Evolutionary conservation across 2,329 filamentous ascomycete genomes (phyloP), one percentile per base, ranked within the genome.

Genomic region (Fragosphaeria purpurea): DNA sequence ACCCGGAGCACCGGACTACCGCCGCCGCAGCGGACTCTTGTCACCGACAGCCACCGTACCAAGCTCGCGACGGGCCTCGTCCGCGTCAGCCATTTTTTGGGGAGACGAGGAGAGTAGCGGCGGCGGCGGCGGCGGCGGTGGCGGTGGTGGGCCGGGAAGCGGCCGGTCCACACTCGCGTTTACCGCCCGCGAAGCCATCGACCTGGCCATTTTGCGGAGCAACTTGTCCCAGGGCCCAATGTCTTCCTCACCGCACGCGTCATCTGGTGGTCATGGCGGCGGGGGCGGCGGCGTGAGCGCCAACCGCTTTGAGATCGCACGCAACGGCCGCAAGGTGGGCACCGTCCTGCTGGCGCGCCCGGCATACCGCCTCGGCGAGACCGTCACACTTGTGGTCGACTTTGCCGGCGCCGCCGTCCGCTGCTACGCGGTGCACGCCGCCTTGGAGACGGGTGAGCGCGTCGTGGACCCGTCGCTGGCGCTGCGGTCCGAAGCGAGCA

Each of bases 301-400:
- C n/a, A 96, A 95, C 61, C 83, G 89, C 40, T 98, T 97, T 64
- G 90, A 95, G 63, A 97, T 98, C 63, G 85, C 91, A 10, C 85
- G 91, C 11, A 90, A 89, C 61, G 90, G 90, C n/a, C 83, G 83
- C 50, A 83, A 83, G n/a, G 90, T 98, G 10, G 91, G 87, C 3
- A 88, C 94, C 6, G 80, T 98, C 50, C 89, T 90, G 68, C 77
- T 98, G 35, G 86, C 90, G 5, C 82, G 93, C 8, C 88, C 93
- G 0, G 83, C 90, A 1, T 96, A 94, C 69, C 79, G 90, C 43
- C 74, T 98, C 1, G 93, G 93, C 52, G 93, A 98, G 66, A 83
- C 85, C 0, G 81, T 97, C 43, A 87, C 82, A 10, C 84, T 88
- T 58, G 85, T 83, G 0, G 79, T 98, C 53, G 90, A 97, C 65